Evolutionary conservation across 495 filamentous ascomycete species (phyloP), one percentile per base, ranked within the genome.

Genomic region (Chaetomidium leptoderma): DNA sequence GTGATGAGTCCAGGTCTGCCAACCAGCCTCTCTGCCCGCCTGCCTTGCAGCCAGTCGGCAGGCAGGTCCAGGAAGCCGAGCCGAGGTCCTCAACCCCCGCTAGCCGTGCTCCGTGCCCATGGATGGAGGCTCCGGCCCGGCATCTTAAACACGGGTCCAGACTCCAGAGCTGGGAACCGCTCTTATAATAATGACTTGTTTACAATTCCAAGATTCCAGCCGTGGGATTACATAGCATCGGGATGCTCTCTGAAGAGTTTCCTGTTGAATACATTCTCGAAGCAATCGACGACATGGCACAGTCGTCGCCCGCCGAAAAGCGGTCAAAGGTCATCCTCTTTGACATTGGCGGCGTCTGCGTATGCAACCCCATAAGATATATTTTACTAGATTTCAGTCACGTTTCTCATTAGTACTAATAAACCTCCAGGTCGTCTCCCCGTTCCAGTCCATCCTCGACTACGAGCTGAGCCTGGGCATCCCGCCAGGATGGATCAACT

Each of bases 331-430:
- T 89, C 55, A 74, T 96, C 29, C 77, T 98, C 37, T 98, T 98
- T 70, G 93, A 98, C 73, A 92, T 98, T 67, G 93, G 93, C 43
- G 93, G 93, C 59, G 93, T 98, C 63, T 93, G 89, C 79, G 93
- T 96, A 87, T 76, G 89, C 24, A 50, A 24, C 14, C n/a, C 27
- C 77, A 54, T 32, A 23, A 19, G 4, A 26, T 19, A 35, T 27
- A 23, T 19, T 13, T 26, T 13, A 7, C 39, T 6, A 33, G 11
- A 3, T 3, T 9, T n/a, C 36, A 39, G 16, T 9, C 30, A 39
- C 11, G 11, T n/a, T 19, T 1, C 2, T 35, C 42, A 40, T 21
- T 16, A 19, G 30, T 21, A 13, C 66, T 70, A 62, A 57, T 36
- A n/a, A 74, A 47, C 26, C 7, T 26, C 30, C 26, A 96, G 91